phyloP scores from a whole-genome alignment of 345 rosid species.

The Euphorbia lathyris region DNA sequence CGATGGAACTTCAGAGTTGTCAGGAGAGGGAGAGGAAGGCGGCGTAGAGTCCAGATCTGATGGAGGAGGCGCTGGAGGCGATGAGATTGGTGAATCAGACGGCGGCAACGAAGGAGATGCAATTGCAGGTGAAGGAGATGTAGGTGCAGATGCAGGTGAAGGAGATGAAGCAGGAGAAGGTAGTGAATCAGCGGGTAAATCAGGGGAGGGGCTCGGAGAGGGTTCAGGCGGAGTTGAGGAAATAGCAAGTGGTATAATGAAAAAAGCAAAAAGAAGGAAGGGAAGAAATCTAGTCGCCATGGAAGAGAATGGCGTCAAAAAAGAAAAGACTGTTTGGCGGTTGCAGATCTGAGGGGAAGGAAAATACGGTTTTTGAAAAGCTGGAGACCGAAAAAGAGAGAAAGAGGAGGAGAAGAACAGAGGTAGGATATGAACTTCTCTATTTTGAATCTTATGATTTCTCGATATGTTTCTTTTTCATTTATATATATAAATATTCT shows the following conservation, averaged over 20 bases:
- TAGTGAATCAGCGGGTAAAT: not conserved
- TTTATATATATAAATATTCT: too few relatives aligned
- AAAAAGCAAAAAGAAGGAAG: not conserved
- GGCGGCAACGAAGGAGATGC: constrained; percentile 33
- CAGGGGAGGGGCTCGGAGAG: constrained; percentile 13
- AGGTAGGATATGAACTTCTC: too few relatives aligned
- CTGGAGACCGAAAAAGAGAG: not conserved
- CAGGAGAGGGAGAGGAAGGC: constrained; percentile 19
- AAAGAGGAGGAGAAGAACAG: not conserved
- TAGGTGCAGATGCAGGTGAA: constrained; percentile 11
- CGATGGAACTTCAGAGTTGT: constrained; percentile 8
- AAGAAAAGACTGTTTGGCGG: not conserved
- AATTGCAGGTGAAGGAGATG: not conserved
- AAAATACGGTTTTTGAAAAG: constrained; percentile 8
- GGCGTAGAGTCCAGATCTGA: constrained; percentile 28
- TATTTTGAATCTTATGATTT: too few relatives aligned
- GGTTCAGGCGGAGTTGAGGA: constrained; percentile 18
- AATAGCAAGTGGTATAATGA: constrained; percentile 1
- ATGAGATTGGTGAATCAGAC: constrained; percentile 5
- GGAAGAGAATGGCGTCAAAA: constrained; percentile 21
- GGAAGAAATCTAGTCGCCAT: not conserved
- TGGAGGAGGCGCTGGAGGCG: constrained; percentile 30
- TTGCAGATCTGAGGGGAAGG: constrained; percentile 15
- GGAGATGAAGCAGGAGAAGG: constrained; percentile 5
- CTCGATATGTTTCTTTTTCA: too few relatives aligned